Evolutionary conservation across 495 filamentous ascomycete genomes (phyloP), one percentile per base, ranked within the genome.

Genomic region (Glonium stellatum): DNA sequence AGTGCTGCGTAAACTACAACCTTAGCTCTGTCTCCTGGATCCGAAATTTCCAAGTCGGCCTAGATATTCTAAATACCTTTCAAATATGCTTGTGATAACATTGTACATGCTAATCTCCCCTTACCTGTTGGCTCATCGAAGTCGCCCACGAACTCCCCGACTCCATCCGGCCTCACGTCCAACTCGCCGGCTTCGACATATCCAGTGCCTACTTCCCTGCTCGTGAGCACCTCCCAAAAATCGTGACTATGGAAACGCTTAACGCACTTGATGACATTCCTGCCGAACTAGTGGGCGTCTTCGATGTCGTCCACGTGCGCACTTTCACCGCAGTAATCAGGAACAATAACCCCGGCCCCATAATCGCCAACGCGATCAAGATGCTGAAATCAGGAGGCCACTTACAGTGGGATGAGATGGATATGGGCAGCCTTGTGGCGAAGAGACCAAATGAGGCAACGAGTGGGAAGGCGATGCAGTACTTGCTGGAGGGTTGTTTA

Each of bases 321-420:
- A 50, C 36, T 35, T 61, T 61, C 25, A 19, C 58, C 31, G 12
- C 50, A 22, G 58, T 61, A 6, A 37, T 61, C 11, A 54, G 49
- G 25, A 55, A 58, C 36, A 25, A 62, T 34, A 34, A 62, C 36
- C 55, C 54, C 1, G 19, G 15, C 11, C 27, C 46, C 1, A 1
- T 58, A 6, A 58, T 58, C 47, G 51, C 39, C 9, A 62, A 62
- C 35, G 55, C 60, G 25, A 51, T 35, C n/a, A 62, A 58, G 23
- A 57, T 62, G 60, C 54, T 62, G 22, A 62, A 62, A 35, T 54
- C 60, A 1, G 60, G 60, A 15, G 54, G 60, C n/a, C 42, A 54
- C n/a, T 21, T 62, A 5, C 60, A 62, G 34, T 62, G 60, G 60
- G 55, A 62, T 48, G 60, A 62, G 2, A 22, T 62, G 18, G 55